Evolutionary conservation across 129 eudicot genomes (phyloP), one percentile per base, ranked within the genome.

Genomic region (Calendula officinalis): DNA sequence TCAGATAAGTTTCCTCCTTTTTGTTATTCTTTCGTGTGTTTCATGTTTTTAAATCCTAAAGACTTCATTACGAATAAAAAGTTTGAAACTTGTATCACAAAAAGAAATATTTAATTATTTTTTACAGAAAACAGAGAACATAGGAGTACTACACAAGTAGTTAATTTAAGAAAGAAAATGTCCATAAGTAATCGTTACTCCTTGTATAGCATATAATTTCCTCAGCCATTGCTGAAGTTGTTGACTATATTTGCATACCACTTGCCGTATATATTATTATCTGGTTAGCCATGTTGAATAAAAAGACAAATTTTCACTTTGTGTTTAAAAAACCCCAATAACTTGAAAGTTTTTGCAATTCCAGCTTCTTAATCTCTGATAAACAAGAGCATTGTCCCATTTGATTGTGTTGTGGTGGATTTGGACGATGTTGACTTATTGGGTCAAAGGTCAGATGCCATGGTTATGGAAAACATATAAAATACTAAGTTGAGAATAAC

Each of bases 221-320:
- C 34, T 68, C 56, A 43, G 64, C 56, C 48, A 56, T 67, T 58
- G 56, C 14, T 57, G 74, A 11, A 35, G 50, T 22, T 65, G 48
- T 56, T 45, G 58, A 15, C 58, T 34, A 49, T 60, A 38, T 68
- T 60, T 51, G 68, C 61, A 30, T 8, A 39, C 75, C 53, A 70
- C 8, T 60, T 40, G 68, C 62, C 27, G n/a, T 59, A 22, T 70
- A 59, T 38, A 47, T 60, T 38, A 13, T 59, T 70, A 58, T 70
- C 61, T 38, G 6, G 8, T 50, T 40, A n/a, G 53, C 22, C 56
- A 53, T 71, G 76, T 49, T 71, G 69, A 55, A 32, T 69, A 60
- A 48, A 22, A 48, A 39, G 52, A 48, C 75, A 70, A 60, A 33
- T 49, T 38, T 38, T 4, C 36, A 58, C 41, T 57, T 69, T 51